Percentiles rank a stretch among this genome's conserved stretches.
phyloP scores from a whole-genome alignment of 1,284 basidiomycete species.

The Ceratobasidium sp. region DNA sequence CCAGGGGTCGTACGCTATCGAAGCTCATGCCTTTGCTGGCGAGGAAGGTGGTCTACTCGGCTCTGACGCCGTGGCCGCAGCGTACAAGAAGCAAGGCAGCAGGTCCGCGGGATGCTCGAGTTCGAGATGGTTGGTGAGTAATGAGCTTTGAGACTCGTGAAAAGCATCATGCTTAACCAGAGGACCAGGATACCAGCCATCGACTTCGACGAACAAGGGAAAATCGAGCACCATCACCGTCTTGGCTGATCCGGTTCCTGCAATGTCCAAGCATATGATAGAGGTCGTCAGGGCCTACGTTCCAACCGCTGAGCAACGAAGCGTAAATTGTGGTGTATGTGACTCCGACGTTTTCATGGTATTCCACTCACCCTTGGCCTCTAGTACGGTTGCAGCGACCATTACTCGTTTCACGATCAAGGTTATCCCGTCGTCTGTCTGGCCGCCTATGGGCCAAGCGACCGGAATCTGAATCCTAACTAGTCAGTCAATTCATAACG shows the following conservation, averaged over 20 bases:
- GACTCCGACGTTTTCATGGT: background rate
- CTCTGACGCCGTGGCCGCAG: slow-evolving; percentile 18
- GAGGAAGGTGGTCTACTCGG: slow-evolving; percentile 42
- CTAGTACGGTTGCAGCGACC: slow-evolving; percentile 38
- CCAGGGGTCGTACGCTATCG: slow-evolving; percentile 35
- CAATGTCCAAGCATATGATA: slow-evolving; percentile 34
- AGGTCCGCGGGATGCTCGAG: slow-evolving; percentile 38
- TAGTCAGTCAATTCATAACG: slow-evolving; percentile 17
- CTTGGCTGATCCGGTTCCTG: slow-evolving; percentile 23
- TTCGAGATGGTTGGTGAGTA: slow-evolving; percentile 40
- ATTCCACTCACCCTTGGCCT: background rate
- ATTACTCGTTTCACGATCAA: slow-evolving; percentile 37
- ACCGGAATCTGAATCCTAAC: slow-evolving; percentile 39
- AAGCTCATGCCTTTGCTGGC: slow-evolving; percentile 50
- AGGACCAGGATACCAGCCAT: slow-evolving; percentile 36
- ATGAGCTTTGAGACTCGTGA: background rate
- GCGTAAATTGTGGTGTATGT: slow-evolving; percentile 40
- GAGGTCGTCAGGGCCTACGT: slow-evolving; percentile 38
- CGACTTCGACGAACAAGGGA: slow-evolving; percentile 12
- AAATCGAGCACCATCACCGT: slow-evolving; percentile 41
- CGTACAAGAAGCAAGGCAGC: slow-evolving; percentile 38
- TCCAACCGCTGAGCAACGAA: slow-evolving; percentile 34
- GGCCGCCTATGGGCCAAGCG: slow-evolving; percentile 38
- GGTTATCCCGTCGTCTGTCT: slow-evolving; percentile 41
- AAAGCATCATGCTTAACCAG: background rate